Base-by-base conservation (phyloP, 306 rosid genomes). In the Chamaecrista fasciculata region DNA sequence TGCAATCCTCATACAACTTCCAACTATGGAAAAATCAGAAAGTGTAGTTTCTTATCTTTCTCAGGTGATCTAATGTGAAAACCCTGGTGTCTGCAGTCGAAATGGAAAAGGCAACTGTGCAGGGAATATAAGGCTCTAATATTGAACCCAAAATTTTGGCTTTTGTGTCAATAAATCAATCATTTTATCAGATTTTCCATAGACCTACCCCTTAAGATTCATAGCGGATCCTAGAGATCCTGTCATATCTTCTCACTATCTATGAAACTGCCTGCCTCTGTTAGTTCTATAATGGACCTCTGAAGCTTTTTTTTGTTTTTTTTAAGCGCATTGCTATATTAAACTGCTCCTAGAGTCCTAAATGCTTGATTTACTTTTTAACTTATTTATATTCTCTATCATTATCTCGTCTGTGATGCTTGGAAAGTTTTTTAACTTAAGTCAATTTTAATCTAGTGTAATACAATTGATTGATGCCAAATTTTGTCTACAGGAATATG, bases 401-500 rank as follows among this genome's bases (percentile, higher is more conserved):
- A 43, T 60, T 78, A 28, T 65, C 16, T 66, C 11, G 16, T 69
- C 57, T 23, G 76, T 23, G 39, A 63, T 55, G 61, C 33, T 57
- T 2, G 46, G 43, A 42, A 71, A 18, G 20, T 46, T 48, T 48
- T 59, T 64, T 42, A 52, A 60, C 46, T 36, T 57, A 55, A 26
- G 21, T 37, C 49, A 15, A 29, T 62, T 56, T 50, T 47, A 47
- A 25, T 68, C 47, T 42, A 63, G 51, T 46, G 49, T 46, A 76
- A 58, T 74, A 48, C 56, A 55, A 39, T 61, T 79, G 62, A 67
- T 50, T 71, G 49, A 71, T 28, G 39, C 74, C 59, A 66, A 72
- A 48, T 46, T 78, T 78, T 73, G 42, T 76, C 84, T 79, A 75
- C 95, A 90, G 98, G 95, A 75, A 69, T 75, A 78, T 50, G 98